These are phyloP conservation scores for Melastoma malabathricum DNA, from an alignment of 345 rosid species.

Conservation along the genomic window DNA sequence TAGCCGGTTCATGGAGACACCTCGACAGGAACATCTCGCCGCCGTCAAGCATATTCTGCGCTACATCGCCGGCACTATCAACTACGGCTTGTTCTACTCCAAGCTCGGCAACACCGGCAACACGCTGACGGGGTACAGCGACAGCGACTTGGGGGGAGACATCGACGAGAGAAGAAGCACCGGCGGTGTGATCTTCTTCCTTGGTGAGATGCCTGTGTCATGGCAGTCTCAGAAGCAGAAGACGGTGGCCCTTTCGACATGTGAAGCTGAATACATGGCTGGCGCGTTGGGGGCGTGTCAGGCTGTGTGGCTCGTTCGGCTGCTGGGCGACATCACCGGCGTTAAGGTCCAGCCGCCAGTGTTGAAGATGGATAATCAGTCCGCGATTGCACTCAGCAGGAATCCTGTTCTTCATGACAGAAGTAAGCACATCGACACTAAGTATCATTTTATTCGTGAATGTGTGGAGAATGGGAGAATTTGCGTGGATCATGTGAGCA, in stretches of 20 bases:
- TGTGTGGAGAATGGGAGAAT: slow-evolving; percentile 4
- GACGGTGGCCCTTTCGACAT: slow-evolving; percentile 7
- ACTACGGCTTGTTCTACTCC: background rate
- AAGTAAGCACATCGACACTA: slow-evolving; percentile 11
- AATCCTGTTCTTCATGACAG: slow-evolving; percentile 9
- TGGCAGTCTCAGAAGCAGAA: slow-evolving; percentile 11
- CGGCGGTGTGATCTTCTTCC: slow-evolving; percentile 2
- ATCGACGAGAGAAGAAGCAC: slow-evolving; percentile 9
- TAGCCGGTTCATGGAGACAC: slow-evolving; percentile 10
- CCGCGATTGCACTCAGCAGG: slow-evolving; percentile 4
- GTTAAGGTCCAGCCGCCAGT: background rate
- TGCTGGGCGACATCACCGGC: slow-evolving; percentile 1
- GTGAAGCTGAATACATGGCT: slow-evolving; percentile 10
- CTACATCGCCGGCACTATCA: background rate
- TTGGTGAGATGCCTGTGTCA: background rate
- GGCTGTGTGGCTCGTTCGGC: slow-evolving; percentile 7
- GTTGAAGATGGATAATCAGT: slow-evolving; percentile 6
- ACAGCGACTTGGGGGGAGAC: slow-evolving; percentile 2
- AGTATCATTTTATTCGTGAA: slow-evolving; percentile 6
- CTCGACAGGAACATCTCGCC: background rate
- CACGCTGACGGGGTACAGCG: background rate
- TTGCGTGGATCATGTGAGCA: background rate
- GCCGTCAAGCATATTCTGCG: slow-evolving; percentile 8
- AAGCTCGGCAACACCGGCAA: background rate
- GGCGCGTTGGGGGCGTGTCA: slow-evolving; percentile 7